Evolutionary conservation across 2,329 filamentous ascomycete species (phyloP), one percentile per base, ranked within the genome.

Genomic region (Didymella keratinophila): DNA sequence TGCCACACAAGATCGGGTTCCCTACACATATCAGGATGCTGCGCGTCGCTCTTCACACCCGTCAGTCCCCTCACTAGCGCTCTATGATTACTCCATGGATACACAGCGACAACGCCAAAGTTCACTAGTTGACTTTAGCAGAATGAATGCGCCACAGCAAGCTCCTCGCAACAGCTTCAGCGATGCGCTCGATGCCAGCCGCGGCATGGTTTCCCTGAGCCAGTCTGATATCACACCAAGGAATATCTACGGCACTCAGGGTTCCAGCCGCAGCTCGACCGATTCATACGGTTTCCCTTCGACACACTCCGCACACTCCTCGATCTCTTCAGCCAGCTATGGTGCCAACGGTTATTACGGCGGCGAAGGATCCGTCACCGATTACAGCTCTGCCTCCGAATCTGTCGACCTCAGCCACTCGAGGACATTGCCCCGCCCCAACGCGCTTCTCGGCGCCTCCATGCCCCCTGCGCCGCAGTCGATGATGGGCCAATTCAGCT

Each of bases 401-500:
- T 86, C 84, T 61, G 91, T 96, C 58, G 92, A 94, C 72, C 88
- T 89, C 5, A 85, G 91, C 54, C 85, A 87, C 36, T 93, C 92
- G 49, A 86, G 93, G 68, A 94, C 92, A n/a, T 82, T 97, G 2
- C 93, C 93, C 1, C 85, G 92, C 52, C 92, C 93, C 1, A 87
- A 88, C 25, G 88, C 86, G 36, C 80, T 90, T 14, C 73, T 89
- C 56, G 82, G 83, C 25, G 71, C 70, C 5, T 87, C 84, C 57
- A 84, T 88, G 30, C 92, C 92, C 1, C 92, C 93, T 1, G 92
- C 92, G 18, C 93, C 93, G 1, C 91, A 96, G 74, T 96, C 93
- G 0, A 97, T 99, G 93, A 99, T 99, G 95, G 88, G 92, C 51
- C 93, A 96, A 71, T 98, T 98, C 81, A 97, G 92, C 79, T 97